Conservation (phyloP, 163 green algal species). For the Scenedesmus sp. region DNA sequence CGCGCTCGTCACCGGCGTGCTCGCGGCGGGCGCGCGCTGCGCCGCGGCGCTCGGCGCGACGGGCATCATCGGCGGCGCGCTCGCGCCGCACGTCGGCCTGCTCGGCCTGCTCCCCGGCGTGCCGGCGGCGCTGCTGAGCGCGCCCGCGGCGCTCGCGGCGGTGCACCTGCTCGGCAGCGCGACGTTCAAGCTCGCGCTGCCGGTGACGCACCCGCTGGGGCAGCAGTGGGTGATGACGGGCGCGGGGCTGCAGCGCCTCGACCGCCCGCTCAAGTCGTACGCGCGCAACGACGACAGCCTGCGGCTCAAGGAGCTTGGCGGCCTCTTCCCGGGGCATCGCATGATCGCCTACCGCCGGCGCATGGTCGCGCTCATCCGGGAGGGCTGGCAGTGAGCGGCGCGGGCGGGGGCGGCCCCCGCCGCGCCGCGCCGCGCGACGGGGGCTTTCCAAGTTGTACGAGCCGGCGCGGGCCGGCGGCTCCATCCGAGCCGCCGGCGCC, state of each 20-base stretch:
- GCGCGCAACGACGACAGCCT: background rate
- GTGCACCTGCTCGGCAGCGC: conserved; percentile 15
- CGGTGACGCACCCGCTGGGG: conserved; percentile 24
- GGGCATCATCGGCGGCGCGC: conserved; percentile 4
- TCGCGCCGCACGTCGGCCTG: too few species aligned
- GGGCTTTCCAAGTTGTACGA: too few species aligned
- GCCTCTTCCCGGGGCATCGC: conserved; percentile 36
- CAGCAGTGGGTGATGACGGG: conserved; percentile 38
- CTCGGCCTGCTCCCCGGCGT: background rate
- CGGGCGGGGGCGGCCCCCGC: too few species aligned
- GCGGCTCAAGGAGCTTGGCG: conserved; percentile 24
- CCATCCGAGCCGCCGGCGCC: too few species aligned
- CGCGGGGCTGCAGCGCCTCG: background rate
- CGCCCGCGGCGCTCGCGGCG: conserved; percentile 11
- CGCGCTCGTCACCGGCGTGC: background rate
- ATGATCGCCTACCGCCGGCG: conserved; percentile 44
- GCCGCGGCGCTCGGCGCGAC: conserved; percentile 5
- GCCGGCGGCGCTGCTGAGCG: background rate
- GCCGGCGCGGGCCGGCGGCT: too few species aligned
- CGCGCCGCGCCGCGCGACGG: too few species aligned
- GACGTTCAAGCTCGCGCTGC: background rate
- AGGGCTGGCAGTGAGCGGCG: background rate
- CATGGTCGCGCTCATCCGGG: conserved; percentile 12
- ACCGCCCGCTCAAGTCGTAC: conserved; percentile 10
- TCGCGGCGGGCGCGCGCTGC: conserved; percentile 26